Conservation (phyloP, 2,329 filamentous ascomycete genomes). For the Nemania abortiva region DNA sequence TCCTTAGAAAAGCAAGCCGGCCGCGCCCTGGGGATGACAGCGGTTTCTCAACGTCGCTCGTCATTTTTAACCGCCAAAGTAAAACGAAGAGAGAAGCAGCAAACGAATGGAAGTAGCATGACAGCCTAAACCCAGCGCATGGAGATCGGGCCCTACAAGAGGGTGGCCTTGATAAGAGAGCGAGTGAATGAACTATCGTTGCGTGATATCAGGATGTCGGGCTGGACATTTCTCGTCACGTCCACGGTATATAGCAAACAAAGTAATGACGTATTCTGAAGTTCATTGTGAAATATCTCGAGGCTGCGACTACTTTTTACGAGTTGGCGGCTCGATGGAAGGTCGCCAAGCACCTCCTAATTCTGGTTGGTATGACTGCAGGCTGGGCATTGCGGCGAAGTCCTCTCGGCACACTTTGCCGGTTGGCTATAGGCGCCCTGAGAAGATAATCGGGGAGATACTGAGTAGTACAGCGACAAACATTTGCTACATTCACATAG, state of each 20-base stretch:
- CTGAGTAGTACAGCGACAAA: background rate
- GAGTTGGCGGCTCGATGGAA: slow-evolving; percentile 8
- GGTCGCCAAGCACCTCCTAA: slow-evolving; percentile 22
- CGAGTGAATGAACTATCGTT: background rate
- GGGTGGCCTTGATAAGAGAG: background rate
- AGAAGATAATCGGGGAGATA: background rate
- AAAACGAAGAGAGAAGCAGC: background rate
- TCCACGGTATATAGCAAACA: background rate
- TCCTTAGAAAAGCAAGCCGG: slow-evolving; percentile 42
- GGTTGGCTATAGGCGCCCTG: background rate
- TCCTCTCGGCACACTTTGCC: slow-evolving; percentile 27
- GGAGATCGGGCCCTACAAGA: background rate
- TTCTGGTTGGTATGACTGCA: slow-evolving; percentile 9
- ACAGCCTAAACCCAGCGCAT: background rate
- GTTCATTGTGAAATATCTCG: slow-evolving; percentile 6
- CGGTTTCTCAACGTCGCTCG: slow-evolving; percentile 31
- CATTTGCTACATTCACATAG: background rate
- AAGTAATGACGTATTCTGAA: slow-evolving; percentile 20
- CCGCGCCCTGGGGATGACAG: slow-evolving; percentile 22
- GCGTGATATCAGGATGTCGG: background rate
- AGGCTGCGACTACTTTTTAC: slow-evolving; percentile 2
- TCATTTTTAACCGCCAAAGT: slow-evolving; percentile 17
- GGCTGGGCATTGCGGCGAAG: background rate
- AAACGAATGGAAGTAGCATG: slow-evolving; percentile 20
- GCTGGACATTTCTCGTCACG: background rate